A percentile compares a stretch with the other conserved stretches of the same genome.
These are phyloP conservation scores for Esteya vermicola DNA, from an alignment of 2,329 filamentous ascomycete species.

Conservation along the genomic window DNA sequence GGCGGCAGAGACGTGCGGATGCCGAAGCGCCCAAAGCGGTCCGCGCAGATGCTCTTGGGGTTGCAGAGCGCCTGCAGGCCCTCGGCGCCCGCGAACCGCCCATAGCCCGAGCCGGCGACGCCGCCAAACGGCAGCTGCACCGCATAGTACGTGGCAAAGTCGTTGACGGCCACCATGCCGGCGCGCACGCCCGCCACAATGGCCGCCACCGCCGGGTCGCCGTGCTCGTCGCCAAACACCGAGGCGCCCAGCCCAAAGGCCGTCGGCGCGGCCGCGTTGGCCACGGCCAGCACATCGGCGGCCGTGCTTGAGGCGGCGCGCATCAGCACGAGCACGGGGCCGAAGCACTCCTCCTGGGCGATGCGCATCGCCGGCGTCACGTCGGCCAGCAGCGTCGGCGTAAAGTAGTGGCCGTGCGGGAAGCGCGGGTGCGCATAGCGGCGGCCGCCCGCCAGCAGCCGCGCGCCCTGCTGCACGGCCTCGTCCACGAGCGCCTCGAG, in stretches of 20 bases:
- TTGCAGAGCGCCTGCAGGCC: constrained; percentile 78
- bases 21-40: constrained; percentile 47
- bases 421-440: constrained; percentile 58
- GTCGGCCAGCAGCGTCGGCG: constrained; percentile 79
- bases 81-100: constrained; percentile 82
- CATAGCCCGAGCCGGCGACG: constrained; percentile 79
- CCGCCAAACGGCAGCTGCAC: constrained; percentile 92
- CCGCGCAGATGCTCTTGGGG: constrained; percentile 70
- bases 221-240: constrained; percentile 58
- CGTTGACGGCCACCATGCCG: constrained; percentile 90
- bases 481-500: constrained; percentile 66
- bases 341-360: constrained; percentile 84
- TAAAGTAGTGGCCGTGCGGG: constrained; percentile 78
- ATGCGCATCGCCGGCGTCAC: constrained; percentile 78
- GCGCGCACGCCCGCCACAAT: constrained; percentile 58
- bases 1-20: constrained; percentile 66
- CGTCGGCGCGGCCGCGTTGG: constrained; percentile 74
- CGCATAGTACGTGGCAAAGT: constrained; percentile 87
- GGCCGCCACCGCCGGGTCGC: constrained; percentile 41
- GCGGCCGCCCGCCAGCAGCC: constrained; percentile 66
- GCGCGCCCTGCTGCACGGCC: constrained; percentile 66
- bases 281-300: constrained; percentile 54
- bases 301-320: constrained; percentile 47
- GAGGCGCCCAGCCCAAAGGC: constrained; percentile 79
- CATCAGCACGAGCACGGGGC: constrained; percentile 79